These are phyloP conservation scores for Crucihimalaya himalaica DNA, from an alignment of 345 rosid species.

Conservation along the genomic window DNA sequence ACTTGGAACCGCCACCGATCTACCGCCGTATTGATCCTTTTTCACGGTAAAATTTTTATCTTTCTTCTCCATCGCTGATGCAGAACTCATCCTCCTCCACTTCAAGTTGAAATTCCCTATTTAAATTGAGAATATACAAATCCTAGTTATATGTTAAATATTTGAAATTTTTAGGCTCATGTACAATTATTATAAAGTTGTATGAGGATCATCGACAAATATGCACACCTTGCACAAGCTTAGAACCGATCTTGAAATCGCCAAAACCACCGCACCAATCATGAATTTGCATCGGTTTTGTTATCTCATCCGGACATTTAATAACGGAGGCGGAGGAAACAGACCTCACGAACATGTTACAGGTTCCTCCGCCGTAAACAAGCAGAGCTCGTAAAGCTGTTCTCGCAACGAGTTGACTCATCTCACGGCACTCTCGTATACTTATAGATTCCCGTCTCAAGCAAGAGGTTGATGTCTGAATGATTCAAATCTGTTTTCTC, in stretches of 20 bases:
- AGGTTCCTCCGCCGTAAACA: slow-evolving; percentile 16
- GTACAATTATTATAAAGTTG: neutral
- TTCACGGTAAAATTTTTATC: slow-evolving; percentile 21
- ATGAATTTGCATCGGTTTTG: slow-evolving; percentile 6
- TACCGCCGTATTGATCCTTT: slow-evolving; percentile 38
- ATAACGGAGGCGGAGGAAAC: slow-evolving; percentile 13
- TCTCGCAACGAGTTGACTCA: slow-evolving; percentile 43
- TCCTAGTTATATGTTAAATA: neutral
- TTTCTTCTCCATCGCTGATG: slow-evolving; percentile 30
- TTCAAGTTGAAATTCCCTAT: slow-evolving; percentile 2
- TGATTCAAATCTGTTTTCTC: neutral
- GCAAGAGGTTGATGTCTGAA: neutral
- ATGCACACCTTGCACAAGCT: slow-evolving; percentile 5
- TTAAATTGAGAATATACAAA: neutral
- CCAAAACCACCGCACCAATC: neutral
- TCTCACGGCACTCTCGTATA: slow-evolving; percentile 10
- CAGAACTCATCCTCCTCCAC: slow-evolving; percentile 36
- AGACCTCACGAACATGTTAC: neutral
- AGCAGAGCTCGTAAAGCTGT: slow-evolving; percentile 38
- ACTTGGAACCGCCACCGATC: slow-evolving; percentile 40
- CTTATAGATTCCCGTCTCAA: neutral
- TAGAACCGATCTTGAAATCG: neutral
- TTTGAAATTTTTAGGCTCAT: neutral
- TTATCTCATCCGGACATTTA: neutral
- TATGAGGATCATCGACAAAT: neutral